Conservation (phyloP, 352 stramenopile genomes). For the Phytopythium oedochilum region DNA sequence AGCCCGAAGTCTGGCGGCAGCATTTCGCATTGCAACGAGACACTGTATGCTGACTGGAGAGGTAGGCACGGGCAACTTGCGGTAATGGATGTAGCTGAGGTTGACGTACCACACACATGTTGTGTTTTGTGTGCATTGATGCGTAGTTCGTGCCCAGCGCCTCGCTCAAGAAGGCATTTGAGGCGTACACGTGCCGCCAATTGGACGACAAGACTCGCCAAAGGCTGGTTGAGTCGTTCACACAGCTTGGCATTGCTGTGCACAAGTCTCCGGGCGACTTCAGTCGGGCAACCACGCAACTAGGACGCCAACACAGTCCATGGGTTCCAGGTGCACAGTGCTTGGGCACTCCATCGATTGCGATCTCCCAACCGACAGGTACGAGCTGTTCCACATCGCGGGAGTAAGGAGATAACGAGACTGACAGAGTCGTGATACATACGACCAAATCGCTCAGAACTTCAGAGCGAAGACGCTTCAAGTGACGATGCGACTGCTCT, state of each 20-base stretch:
- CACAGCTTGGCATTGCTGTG: neutral
- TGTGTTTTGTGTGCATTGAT: neutral
- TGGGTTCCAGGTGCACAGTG: conserved; percentile 2
- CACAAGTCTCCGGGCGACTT: neutral
- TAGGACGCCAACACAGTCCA: neutral
- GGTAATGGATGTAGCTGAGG: neutral
- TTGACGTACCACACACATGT: neutral
- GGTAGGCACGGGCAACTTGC: conserved; percentile 9
- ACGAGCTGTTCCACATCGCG: neutral
- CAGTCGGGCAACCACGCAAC: neutral
- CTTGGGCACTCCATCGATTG: conserved; percentile 1
- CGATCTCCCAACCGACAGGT: neutral
- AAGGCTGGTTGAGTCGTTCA: neutral
- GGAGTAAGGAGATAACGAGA: no score
- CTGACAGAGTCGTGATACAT: no score
- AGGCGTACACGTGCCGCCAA: conserved; percentile 20
- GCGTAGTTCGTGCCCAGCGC: neutral
- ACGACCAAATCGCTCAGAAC: no score
- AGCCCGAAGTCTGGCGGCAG: conserved; percentile 13
- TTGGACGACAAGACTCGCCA: conserved; percentile 11
- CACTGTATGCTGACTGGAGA: conserved; percentile 17
- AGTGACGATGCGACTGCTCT: neutral
- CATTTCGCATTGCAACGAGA: conserved; percentile 28
- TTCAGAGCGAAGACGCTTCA: neutral
- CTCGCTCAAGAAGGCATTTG: conserved; percentile 17